Evolutionary conservation across 148 eudicot species (phyloP).

Genomic region (Fagopyrum tataricum): DNA sequence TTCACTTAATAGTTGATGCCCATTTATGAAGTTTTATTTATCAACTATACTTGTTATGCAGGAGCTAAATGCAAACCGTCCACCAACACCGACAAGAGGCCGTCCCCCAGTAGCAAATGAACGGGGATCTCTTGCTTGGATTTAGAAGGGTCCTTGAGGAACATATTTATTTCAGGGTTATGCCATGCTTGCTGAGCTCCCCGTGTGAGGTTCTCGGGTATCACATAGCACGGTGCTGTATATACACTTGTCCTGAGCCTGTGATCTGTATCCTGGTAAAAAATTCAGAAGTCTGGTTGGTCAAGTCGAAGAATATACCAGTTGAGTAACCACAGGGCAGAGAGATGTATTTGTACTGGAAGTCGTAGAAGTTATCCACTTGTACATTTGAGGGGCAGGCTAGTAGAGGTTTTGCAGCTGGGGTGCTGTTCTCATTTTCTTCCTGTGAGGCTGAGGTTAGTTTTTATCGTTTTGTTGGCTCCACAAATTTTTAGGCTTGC

Average conservation of each 20-base stretch:
- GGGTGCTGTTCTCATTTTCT: neutral
- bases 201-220: neutral
- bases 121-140: conserved; percentile 95
- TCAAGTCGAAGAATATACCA: neutral
- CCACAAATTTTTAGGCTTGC: neutral
- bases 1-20: neutral
- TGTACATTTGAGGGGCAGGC: conserved; percentile 9
- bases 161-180: neutral
- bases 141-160: conserved; percentile 24
- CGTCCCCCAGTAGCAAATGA: conserved; percentile 89
- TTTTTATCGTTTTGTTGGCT: neutral
- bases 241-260: neutral
- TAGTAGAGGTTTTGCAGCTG: conserved; percentile 6
- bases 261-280: neutral
- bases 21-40: neutral
- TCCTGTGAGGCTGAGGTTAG: neutral
- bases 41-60: conserved; percentile 10
- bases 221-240: conserved; percentile 1
- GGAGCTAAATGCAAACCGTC: conserved; percentile 98
- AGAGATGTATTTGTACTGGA: neutral
- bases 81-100: conserved; percentile 95
- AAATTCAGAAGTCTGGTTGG: neutral
- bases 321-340: neutral
- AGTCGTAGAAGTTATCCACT: neutral
- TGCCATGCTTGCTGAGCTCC: neutral